phyloP scores from a whole-genome alignment of 2,329 filamentous ascomycete species.

The Colletotrichum shisoi region DNA sequence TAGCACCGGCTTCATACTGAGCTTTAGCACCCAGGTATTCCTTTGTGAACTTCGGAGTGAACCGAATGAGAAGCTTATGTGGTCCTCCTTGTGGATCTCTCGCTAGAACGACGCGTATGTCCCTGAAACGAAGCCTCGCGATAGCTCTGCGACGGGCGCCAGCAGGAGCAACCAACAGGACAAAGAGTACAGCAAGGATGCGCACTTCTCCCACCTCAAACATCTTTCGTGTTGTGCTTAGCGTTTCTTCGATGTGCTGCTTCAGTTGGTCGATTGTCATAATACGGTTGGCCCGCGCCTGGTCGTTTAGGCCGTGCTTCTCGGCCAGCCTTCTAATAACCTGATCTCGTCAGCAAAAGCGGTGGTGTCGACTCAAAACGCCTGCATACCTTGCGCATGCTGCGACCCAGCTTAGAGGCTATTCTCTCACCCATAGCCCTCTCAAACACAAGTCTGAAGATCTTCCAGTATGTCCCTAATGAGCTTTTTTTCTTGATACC shows the following conservation, averaged over 20 bases:
- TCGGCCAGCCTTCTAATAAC: neutral
- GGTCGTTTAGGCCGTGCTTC: neutral
- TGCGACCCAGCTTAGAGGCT: neutral
- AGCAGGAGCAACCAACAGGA: neutral
- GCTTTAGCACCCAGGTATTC: constrained; percentile 7
- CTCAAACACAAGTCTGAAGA: constrained; percentile 7
- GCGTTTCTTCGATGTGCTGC: neutral
- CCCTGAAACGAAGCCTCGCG: neutral
- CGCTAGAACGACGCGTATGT: neutral
- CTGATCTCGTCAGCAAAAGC: neutral
- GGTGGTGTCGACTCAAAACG: neutral
- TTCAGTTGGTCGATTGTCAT: constrained; percentile 3
- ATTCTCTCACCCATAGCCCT: constrained; percentile 6
- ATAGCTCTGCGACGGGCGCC: neutral
- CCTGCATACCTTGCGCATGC: neutral
- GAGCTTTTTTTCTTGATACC: constrained; percentile 6
- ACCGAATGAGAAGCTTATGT: constrained; percentile 1
- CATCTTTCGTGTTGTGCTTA: constrained; percentile 1
- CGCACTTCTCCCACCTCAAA: neutral
- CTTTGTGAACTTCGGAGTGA: constrained; percentile 2
- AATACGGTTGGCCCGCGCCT: neutral
- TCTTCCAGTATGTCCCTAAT: neutral
- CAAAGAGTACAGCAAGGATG: neutral
- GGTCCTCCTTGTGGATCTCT: neutral
- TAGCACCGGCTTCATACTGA: neutral